Percentiles rank a stretch among this genome's conserved stretches.
Conservation (phyloP, 495 filamentous ascomycete genomes). For the Penicillium crystallinum region DNA sequence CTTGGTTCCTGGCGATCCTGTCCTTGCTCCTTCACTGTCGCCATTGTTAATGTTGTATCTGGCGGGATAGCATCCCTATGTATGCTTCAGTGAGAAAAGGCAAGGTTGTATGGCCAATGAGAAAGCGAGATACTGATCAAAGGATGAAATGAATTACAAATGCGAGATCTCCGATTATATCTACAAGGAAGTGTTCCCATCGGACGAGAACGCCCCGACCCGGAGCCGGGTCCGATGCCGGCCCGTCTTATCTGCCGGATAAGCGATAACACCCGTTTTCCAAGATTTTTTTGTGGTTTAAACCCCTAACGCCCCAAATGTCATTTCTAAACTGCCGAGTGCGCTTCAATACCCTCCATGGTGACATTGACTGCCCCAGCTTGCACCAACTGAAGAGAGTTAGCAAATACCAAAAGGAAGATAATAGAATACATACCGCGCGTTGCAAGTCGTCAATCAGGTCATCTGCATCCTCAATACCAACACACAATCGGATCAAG, state of each 20-base stretch:
- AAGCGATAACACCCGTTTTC: constrained; percentile 13
- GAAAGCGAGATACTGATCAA: neutral
- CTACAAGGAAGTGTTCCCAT: constrained; percentile 4
- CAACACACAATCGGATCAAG: constrained; percentile 89
- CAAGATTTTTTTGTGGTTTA: no score
- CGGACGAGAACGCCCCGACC: constrained; percentile 30
- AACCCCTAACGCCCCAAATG: constrained; percentile 19
- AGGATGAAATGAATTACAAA: constrained; percentile 13
- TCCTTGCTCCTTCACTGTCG: constrained; percentile 16
- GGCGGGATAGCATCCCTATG: constrained; percentile 29
- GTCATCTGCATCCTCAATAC: constrained; percentile 92
- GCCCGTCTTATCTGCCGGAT: constrained; percentile 18
- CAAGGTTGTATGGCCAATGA: neutral
- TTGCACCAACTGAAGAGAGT: constrained; percentile 67
- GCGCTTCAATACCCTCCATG: constrained; percentile 65
- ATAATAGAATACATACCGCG: constrained; percentile 62
- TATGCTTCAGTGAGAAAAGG: constrained; percentile 20
- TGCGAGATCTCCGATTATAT: constrained; percentile 1
- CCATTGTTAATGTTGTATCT: constrained; percentile 26
- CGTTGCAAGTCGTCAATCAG: constrained; percentile 87
- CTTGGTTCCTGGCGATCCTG: constrained; percentile 8
- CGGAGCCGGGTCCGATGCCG: constrained; percentile 33
- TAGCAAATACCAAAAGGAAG: constrained; percentile 3
- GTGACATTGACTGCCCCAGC: constrained; percentile 86
- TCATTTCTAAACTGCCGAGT: neutral